Percentiles rank a stretch among this genome's conserved stretches.
phyloP scores from a whole-genome alignment of 2,329 filamentous ascomycete genomes.

The Colletotrichum costaricense region DNA sequence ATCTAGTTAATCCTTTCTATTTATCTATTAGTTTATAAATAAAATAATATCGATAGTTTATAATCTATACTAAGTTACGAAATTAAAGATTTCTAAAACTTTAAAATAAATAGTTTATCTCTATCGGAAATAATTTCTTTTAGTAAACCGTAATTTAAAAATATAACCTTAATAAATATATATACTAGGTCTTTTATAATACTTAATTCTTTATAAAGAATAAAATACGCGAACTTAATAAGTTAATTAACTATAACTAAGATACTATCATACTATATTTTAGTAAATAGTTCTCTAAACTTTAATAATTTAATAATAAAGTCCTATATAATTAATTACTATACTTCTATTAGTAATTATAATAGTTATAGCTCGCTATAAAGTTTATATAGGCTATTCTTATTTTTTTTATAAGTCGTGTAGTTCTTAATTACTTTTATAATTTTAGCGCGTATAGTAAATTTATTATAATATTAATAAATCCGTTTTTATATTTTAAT shows the following conservation, averaged over 20 bases:
- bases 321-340: no score
- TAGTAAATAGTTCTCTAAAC: background rate
- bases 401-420: no score
- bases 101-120: no score
- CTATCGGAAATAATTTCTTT: background rate
- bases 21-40: fast-evolving
- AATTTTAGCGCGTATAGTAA: fast-evolving
- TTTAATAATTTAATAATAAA: no score
- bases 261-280: background rate
- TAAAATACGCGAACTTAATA: background rate
- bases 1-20: background rate
- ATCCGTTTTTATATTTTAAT: no score
- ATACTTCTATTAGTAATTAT: no score
- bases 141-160: fast-evolving
- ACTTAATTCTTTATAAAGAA: background rate
- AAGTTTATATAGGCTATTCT: fast-evolving
- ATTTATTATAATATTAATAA: no score
- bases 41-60: background rate
- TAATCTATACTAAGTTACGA: background rate
- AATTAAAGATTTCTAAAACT: no score
- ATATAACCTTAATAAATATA: fast-evolving
- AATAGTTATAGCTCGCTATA: no score
- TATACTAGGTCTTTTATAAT: background rate
- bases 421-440: no score
- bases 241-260: background rate